Conservation (phyloP, 2,329 filamentous ascomycete genomes). For the Aspergillus arachidicola region DNA sequence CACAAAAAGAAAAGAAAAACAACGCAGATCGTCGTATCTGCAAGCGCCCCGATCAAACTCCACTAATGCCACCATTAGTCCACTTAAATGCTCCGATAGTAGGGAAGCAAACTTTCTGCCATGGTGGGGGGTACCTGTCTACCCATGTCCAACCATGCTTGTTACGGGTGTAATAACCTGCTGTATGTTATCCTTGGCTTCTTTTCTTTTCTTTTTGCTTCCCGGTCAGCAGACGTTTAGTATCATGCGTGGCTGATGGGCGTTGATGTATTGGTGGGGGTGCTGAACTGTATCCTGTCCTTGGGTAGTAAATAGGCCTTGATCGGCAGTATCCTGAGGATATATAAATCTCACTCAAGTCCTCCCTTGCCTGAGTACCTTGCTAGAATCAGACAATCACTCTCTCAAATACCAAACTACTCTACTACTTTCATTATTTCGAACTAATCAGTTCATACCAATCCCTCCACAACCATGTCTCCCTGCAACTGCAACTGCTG, state of each 20-base stretch:
- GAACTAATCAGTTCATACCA: neutral
- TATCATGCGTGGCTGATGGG: neutral
- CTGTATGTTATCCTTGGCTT: neutral
- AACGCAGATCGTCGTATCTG: conserved; percentile 2
- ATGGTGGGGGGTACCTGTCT: neutral
- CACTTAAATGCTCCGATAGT: neutral
- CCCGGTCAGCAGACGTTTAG: neutral
- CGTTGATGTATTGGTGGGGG: neutral
- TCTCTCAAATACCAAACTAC: neutral
- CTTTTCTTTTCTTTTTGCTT: neutral
- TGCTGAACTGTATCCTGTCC: neutral
- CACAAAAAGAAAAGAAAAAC: neutral
- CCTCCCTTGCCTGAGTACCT: neutral
- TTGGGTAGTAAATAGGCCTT: neutral
- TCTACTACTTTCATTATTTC: neutral
- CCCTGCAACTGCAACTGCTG: conserved; percentile 47
- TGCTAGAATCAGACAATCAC: neutral
- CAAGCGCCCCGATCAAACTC: neutral
- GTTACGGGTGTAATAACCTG: neutral
- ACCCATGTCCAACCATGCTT: neutral
- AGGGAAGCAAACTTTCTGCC: neutral
- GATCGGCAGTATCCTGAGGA: neutral
- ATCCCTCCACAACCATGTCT: conserved; percentile 37
- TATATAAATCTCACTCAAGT: neutral
- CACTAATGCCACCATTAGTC: neutral